These are phyloP conservation scores for Sapria himalayana DNA, from an alignment of 345 rosid genomes.

Conservation along the genomic window DNA sequence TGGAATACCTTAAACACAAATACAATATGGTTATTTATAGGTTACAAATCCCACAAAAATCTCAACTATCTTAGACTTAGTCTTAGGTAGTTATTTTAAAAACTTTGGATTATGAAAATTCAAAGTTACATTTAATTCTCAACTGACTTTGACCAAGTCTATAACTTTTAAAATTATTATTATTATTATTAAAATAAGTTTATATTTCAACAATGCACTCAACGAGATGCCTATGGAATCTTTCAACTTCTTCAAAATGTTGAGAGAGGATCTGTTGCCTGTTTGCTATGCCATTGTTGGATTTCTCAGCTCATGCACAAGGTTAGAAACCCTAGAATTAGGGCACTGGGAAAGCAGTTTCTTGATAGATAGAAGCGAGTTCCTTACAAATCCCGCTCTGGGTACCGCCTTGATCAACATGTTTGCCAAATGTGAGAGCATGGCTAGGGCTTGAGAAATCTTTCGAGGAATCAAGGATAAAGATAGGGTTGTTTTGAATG, in stretches of 20 bases:
- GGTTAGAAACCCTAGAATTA: conserved; percentile 43
- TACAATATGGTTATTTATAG: too few species aligned
- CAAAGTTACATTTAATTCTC: too few species aligned
- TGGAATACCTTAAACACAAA: too few species aligned
- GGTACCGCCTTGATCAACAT: conserved; percentile 61
- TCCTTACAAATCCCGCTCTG: conserved; percentile 30
- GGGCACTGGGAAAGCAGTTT: conserved; percentile 48
- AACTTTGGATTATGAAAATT: too few species aligned
- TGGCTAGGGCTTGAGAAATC: conserved; percentile 32
- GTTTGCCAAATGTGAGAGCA: conserved; percentile 49
- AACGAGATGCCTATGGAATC: too few species aligned
- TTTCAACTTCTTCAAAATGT: conserved; percentile 32
- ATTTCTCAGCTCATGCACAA: conserved; percentile 49
- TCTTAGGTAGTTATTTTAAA: too few species aligned
- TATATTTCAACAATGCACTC: too few species aligned
- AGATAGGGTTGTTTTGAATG: conserved; percentile 44
- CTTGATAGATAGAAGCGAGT: conserved; percentile 30
- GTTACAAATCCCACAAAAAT: too few species aligned
- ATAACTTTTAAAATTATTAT: too few species aligned
- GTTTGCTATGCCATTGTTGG: conserved; percentile 44
- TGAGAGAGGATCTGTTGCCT: conserved; percentile 22
- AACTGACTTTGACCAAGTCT: too few species aligned
- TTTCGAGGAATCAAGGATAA: conserved; percentile 27
- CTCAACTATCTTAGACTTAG: too few species aligned
- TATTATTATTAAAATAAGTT: too few species aligned